Base-by-base conservation (phyloP, 805 yeast species). In the Candida ficus region DNA sequence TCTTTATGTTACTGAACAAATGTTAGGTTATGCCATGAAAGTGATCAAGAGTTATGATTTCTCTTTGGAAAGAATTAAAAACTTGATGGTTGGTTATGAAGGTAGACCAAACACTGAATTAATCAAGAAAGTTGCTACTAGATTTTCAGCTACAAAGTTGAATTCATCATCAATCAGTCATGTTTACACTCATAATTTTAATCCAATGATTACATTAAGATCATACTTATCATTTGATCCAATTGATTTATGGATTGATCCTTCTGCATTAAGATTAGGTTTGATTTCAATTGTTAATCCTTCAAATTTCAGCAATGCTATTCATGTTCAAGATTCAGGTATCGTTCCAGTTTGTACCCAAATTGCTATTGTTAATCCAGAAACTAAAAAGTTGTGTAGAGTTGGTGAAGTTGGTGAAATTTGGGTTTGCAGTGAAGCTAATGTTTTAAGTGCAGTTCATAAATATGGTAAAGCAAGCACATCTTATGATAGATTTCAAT, bases 331-430 rank as follows among this genome's bases (percentile, higher is more conserved):
- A 56, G 99, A 93, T 55, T 86, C 95, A 0, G 99, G 99, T 11
- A 84, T 91, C 71, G 97, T 90, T 0, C 95, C 97, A 1, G 90
- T 89, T 8, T 86, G 95, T 57, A 87, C 98, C 0, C 95, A 90
- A 55, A 77, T 93, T 26, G 93, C 95, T 1, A 84, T 93, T 44
- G 97, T 93, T 4, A 93, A 93, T 49, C 99, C 99, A 1, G 97
- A 93, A 57, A 91, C 97, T 0, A 62, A 74, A 33, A 66, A 69
- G 39, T 66, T 89, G 11, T 91, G 99, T 57, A 77, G 75, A 43
- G 81, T 80, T 38, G 97, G 98, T 7, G 99, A 93, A 60, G 80
- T 78, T 60, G 99, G 99, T 26, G 99, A 93, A 63, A 88, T 93
- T 29, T 93, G 98, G 98, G 95, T 91, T 2, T 77, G 85, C 47